Conservation (phyloP, 176 grass and related monocot species). For the Avena atlantica region DNA sequence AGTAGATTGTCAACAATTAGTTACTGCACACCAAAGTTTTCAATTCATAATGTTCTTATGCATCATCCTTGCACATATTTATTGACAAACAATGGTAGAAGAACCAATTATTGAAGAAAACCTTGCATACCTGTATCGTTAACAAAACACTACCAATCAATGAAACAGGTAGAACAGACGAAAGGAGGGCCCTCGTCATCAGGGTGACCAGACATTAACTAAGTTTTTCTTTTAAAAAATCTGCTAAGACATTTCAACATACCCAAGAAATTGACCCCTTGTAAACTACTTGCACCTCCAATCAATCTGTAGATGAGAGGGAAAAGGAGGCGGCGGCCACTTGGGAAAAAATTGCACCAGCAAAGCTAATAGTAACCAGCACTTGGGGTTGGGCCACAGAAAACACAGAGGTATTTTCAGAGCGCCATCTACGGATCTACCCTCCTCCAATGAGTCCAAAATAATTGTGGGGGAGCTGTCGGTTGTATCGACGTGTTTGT, state of each 20-base stretch:
- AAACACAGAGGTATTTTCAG: constrained; percentile 16
- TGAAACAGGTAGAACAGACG: background rate
- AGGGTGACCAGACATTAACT: background rate
- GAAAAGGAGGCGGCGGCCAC: background rate
- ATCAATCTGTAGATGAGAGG: background rate
- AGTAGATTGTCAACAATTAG: background rate
- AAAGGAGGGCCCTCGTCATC: background rate
- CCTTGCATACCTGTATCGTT: background rate
- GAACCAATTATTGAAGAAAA: background rate
- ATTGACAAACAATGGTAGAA: background rate
- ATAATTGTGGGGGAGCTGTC: background rate
- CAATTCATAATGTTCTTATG: background rate
- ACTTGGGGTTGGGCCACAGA: constrained; percentile 21
- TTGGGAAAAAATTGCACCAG: constrained; percentile 2
- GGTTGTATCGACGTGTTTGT: constrained; percentile 1
- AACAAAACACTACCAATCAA: background rate
- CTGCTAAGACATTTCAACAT: background rate
- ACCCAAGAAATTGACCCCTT: background rate
- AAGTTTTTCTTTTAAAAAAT: background rate
- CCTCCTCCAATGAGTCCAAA: constrained; percentile 29
- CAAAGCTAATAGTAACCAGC: constrained; percentile 13
- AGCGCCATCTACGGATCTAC: background rate
- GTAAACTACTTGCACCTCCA: background rate
- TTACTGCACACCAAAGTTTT: background rate
- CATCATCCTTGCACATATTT: background rate